Percentiles rank a stretch among this genome's conserved stretches.
Evolutionary conservation across 2,329 filamentous ascomycete genomes (phyloP).

Genomic region (Ascochyta koolunga): DNA sequence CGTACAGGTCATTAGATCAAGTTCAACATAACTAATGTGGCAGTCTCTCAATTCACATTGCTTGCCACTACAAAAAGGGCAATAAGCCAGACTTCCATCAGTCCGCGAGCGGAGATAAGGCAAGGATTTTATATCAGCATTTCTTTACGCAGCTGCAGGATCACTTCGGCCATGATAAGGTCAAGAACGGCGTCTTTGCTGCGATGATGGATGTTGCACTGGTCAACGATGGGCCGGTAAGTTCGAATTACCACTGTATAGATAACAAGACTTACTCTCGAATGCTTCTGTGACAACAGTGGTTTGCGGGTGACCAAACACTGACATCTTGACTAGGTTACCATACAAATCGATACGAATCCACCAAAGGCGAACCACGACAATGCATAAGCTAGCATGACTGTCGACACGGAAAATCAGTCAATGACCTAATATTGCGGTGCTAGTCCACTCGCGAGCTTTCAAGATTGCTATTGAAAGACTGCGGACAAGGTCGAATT

Average conservation of each 20-base stretch:
- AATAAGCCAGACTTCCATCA: conserved; percentile 95
- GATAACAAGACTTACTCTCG: conserved; percentile 59
- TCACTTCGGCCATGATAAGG: conserved; percentile 73
- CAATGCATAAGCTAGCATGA: conserved; percentile 32
- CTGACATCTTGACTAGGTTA: conserved; percentile 48
- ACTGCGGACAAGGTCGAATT: too few species aligned
- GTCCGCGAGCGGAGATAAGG: conserved; percentile 78
- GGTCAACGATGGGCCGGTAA: conserved; percentile 82
- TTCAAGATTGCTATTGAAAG: too few species aligned
- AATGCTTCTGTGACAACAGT: conserved; percentile 1
- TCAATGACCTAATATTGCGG: too few species aligned
- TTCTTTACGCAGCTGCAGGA: conserved; percentile 80
- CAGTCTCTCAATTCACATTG: conserved; percentile 96
- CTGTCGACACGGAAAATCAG: conserved; percentile 47
- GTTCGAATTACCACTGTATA: too few species aligned
- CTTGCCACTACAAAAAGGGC: conserved; percentile 91
- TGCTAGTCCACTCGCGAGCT: too few species aligned
- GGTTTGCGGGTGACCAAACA: background rate
- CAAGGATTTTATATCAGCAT: conserved; percentile 79
- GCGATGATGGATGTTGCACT: conserved; percentile 98
- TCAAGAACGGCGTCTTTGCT: conserved; percentile 96
- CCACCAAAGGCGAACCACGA: conserved; percentile 48
- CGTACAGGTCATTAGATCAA: conserved; percentile 24
- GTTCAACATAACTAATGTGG: background rate
- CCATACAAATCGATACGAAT: conserved; percentile 56